Conservation (phyloP, 805 yeast genomes). For the Yamadazyma nakazawae region DNA sequence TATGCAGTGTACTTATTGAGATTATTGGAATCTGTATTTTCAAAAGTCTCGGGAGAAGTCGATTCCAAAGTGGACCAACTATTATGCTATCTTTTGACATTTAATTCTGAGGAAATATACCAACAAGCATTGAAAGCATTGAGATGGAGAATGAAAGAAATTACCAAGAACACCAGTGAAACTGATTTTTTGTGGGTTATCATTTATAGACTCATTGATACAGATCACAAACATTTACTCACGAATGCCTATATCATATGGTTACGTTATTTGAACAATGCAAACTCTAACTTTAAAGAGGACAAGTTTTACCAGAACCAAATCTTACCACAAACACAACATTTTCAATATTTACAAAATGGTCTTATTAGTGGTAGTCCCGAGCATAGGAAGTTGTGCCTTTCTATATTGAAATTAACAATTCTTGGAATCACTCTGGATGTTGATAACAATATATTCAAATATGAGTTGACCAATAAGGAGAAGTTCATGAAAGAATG, state of each 20-base stretch:
- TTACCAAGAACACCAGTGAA: constrained; percentile 19
- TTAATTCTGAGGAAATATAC: constrained; percentile 37
- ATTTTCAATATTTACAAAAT: constrained; percentile 57
- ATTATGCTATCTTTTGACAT: constrained; percentile 24
- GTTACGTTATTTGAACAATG: constrained; percentile 47
- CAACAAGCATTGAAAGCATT: constrained; percentile 36
- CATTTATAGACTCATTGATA: constrained; percentile 34
- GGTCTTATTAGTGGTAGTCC: constrained; percentile 56
- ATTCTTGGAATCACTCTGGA: constrained; percentile 44
- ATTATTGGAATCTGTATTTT: constrained; percentile 37
- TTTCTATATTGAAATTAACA: constrained; percentile 63
- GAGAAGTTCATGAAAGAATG: constrained; percentile 49
- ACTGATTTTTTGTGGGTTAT: constrained; percentile 43
- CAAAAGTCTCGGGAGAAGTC: constrained; percentile 13
- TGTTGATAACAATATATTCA: constrained; percentile 33
- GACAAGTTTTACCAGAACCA: constrained; percentile 22
- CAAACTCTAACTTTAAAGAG: constrained; percentile 9
- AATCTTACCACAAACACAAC: constrained; percentile 27
- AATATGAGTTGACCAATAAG: constrained; percentile 37
- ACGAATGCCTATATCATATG: constrained; percentile 51
- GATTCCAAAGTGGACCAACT: constrained; percentile 4
- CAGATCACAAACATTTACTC: constrained; percentile 21
- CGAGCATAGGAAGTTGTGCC: constrained; percentile 65
- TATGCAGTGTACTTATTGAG: constrained; percentile 22
- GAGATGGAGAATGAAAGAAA: constrained; percentile 51